Conservation (phyloP, 2,329 filamentous ascomycete genomes). For the Claviceps humidiphila region DNA sequence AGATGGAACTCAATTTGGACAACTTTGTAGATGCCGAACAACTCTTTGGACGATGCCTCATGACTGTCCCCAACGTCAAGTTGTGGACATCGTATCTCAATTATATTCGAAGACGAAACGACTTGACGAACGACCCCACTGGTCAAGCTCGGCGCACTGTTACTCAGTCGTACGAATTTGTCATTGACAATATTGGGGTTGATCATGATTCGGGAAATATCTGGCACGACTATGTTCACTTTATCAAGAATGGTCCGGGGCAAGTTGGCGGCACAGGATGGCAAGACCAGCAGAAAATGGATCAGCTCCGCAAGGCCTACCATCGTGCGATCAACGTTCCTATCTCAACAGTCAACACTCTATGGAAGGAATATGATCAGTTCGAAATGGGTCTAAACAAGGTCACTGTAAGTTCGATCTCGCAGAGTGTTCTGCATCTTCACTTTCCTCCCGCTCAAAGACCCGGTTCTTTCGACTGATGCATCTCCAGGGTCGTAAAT, state of each 20-base stretch:
- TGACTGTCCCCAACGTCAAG: conserved; percentile 67
- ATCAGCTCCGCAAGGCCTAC: conserved; percentile 80
- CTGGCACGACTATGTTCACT: conserved; percentile 92
- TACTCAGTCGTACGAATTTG: conserved; percentile 81
- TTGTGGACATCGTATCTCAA: conserved; percentile 92
- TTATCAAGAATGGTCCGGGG: conserved; percentile 79
- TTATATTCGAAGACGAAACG: conserved; percentile 85
- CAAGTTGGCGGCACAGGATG: conserved; percentile 73
- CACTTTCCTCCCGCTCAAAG: background rate
- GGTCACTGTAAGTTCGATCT: conserved; percentile 52
- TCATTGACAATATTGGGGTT: conserved; percentile 76
- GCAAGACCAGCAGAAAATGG: conserved; percentile 99
- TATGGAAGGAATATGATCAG: conserved; percentile 97
- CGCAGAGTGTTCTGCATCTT: background rate
- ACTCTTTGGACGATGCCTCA: conserved; percentile 69
- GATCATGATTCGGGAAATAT: conserved; percentile 82
- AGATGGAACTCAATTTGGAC: conserved; percentile 79
- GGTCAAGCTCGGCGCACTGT: conserved; percentile 69
- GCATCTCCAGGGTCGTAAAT: conserved; percentile 65
- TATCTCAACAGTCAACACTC: conserved; percentile 63
- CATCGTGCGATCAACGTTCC: conserved; percentile 82
- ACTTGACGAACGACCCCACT: conserved; percentile 62
- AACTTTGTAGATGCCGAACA: conserved; percentile 69
- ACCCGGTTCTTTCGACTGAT: background rate
- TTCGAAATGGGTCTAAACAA: conserved; percentile 95